Evolutionary conservation across 164 flowering plant species (phyloP), one percentile per base, ranked within the genome.

Genomic region (Macadamia integrifolia): DNA sequence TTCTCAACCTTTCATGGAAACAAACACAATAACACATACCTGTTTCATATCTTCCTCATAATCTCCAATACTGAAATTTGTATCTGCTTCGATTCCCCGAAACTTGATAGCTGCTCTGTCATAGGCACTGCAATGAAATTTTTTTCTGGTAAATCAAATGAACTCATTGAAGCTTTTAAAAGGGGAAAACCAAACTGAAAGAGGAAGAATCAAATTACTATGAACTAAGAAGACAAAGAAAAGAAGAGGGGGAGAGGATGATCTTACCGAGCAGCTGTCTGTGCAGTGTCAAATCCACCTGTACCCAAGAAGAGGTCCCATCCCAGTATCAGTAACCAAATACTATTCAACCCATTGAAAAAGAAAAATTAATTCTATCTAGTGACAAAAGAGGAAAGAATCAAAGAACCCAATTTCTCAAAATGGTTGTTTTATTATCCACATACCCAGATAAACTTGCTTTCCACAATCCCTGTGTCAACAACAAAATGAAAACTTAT

Each of bases 271-370:
- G 98, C 98, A 74, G 98, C 98, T 12, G 94, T 94, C 80, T 91
- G 98, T 56, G 98, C 98, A 5, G 98, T 93, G 85, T 93, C 97
- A 70, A 93, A 93, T 77, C 98, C 98, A 79, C 98, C 98, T 78
- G 29, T 66, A 69, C 50, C 30, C 64, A 42, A n/a, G 50, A 15
- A 32, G 70, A 31, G 58, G 23, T 57, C n/a, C 46, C 62, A 46
- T 55, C 31, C 44, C 61, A 61, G 68, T 48, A 71, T 60, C 61
- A 68, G 59, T 67, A 72, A 72, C 61, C 59, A 30, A 70, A 74
- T 28, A 52, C 46, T 15, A 23, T 31, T 44, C 58, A 1, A 62
- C 46, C 31, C 57, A 65, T 18, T 15, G 30, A 44, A 32, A 61
- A 42, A 23, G 23, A 13, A 60, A 75, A 31, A 6, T 12, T 49